Conservation (phyloP, 1,139 yeast genomes). For the Kodamaea sp. region DNA sequence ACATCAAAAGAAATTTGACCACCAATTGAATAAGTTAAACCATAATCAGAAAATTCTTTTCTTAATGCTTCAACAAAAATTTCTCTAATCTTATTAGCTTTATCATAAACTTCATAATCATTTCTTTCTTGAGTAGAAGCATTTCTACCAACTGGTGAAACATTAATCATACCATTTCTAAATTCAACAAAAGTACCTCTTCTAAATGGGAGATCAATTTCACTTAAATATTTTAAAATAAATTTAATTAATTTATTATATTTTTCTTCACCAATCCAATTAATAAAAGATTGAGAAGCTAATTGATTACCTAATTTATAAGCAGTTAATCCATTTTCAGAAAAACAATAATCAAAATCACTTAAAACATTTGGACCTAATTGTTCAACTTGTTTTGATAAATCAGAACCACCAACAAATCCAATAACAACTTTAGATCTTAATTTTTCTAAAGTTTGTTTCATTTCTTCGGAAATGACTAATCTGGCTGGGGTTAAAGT, state of each 20-base stretch:
- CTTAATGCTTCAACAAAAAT: conserved; percentile 80
- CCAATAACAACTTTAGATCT: conserved; percentile 93
- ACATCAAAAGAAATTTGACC: conserved; percentile 99
- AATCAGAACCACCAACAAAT: conserved; percentile 97
- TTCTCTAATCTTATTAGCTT: conserved; percentile 73
- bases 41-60: conserved; percentile 75
- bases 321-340: conserved; percentile 97
- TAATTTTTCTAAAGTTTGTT: conserved; percentile 61
- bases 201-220: conserved; percentile 85
- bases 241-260: conserved; percentile 86
- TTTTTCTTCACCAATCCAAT: conserved; percentile 93
- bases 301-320: conserved; percentile 84
- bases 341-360: conserved; percentile 92
- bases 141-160: conserved; percentile 97
- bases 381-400: conserved; percentile 93
- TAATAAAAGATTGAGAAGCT: conserved; percentile 89
- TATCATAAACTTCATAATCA: conserved; percentile 84
- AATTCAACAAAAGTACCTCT: conserved; percentile 98
- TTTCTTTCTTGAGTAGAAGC: conserved; percentile 91
- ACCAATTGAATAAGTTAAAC: conserved; percentile 94
- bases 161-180: conserved; percentile 99
- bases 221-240: conserved; percentile 78
- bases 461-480: conserved; percentile 76
- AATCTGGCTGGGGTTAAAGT: conserved; percentile 97
- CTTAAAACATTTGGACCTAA: conserved; percentile 74